Evolutionary conservation across 352 stramenopile species (phyloP).

Genomic region (Phytopythium cucurbitacearum): DNA sequence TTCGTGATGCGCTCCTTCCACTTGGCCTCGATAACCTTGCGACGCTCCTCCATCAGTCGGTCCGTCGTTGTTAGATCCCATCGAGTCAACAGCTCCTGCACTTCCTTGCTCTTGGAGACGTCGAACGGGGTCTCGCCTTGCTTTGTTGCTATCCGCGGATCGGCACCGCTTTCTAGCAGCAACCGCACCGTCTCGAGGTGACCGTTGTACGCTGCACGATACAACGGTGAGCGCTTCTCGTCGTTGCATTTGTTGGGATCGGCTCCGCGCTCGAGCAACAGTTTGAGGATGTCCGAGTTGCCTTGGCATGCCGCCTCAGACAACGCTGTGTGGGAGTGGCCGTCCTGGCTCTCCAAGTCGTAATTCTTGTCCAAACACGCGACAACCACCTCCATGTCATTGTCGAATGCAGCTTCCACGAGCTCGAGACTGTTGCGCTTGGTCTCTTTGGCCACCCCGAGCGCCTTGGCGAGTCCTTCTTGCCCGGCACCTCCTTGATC

Average conservation of each 20-base stretch:
- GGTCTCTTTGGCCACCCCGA: slow-evolving; percentile 54
- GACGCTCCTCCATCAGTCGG: slow-evolving; percentile 53
- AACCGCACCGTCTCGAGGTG: slow-evolving; percentile 62
- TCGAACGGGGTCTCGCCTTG: slow-evolving; percentile 83
- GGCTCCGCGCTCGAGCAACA: slow-evolving; percentile 70
- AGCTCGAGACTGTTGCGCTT: slow-evolving; percentile 77
- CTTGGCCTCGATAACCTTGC: slow-evolving; percentile 66
- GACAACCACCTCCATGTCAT: slow-evolving; percentile 68
- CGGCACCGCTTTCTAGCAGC: slow-evolving; percentile 65
- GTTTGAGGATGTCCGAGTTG: slow-evolving; percentile 55
- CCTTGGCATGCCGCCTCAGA: slow-evolving; percentile 87
- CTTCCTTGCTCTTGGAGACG: slow-evolving; percentile 74
- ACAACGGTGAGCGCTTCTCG: slow-evolving; percentile 75
- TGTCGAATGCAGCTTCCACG: slow-evolving; percentile 88
- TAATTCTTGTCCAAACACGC: slow-evolving; percentile 83
- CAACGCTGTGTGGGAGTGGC: slow-evolving; percentile 80
- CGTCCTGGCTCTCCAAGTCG: slow-evolving; percentile 83
- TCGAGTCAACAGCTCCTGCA: slow-evolving; percentile 44
- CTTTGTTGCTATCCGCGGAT: slow-evolving; percentile 65
- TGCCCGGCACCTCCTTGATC: slow-evolving; percentile 5
- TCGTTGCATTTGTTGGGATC: slow-evolving; percentile 89
- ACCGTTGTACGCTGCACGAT: slow-evolving; percentile 84
- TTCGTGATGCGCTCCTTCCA: slow-evolving; percentile 83
- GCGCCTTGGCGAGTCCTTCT: slow-evolving; percentile 31
- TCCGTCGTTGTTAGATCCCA: slow-evolving; percentile 80